Base-by-base conservation (phyloP, 306 rosid species). In the Corylus heterophylla region DNA sequence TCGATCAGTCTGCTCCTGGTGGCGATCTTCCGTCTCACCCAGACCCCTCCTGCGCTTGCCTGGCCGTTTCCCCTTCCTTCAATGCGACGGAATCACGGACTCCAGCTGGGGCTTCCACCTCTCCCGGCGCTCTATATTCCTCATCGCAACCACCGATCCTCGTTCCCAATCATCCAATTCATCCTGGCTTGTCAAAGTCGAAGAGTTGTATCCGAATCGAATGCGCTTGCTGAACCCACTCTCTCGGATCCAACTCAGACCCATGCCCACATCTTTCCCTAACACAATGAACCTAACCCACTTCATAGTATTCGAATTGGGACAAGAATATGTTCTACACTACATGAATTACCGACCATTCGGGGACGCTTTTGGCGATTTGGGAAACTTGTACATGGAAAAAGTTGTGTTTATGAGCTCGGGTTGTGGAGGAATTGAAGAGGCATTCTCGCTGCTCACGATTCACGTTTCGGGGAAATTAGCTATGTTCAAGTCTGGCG, bases 401-500 rank as follows among this genome's bases (percentile, higher is more conserved):
- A 94, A 94, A 12, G 91, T 91, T 2, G 97, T 87, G 4, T 85
- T 86, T 16, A 83, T 75, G 77, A 37, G 82, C 73, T 76, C 80
- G 69, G 77, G 80, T 51, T 48, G 74, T 2, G 77, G 77, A 10
- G 77, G 58, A 4, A 75, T 75, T 6, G 75, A 66, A 2, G 56
- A 73, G 14, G 82, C 69, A 37, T 91, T 87, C 4, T 83, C 73
- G 29, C 75, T 92, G 49, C 88, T 95, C 29, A 91, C 97, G 3
- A 90, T 94, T 77, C 97, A 94, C 48, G 81, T 94, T 12, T 94
- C 98, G 22, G 97, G 97, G 8, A 90, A 83, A 54, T 80, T 94
- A 48, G 93, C 91, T 2, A 73, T 92, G 54, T 92, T 87, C 49
- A 82, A 77, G 37, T 83, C 82, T 37, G 92, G 86, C 13, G 89